phyloP scores from a whole-genome alignment of 2,329 filamentous ascomycete genomes.

The Fulvia fulva region DNA sequence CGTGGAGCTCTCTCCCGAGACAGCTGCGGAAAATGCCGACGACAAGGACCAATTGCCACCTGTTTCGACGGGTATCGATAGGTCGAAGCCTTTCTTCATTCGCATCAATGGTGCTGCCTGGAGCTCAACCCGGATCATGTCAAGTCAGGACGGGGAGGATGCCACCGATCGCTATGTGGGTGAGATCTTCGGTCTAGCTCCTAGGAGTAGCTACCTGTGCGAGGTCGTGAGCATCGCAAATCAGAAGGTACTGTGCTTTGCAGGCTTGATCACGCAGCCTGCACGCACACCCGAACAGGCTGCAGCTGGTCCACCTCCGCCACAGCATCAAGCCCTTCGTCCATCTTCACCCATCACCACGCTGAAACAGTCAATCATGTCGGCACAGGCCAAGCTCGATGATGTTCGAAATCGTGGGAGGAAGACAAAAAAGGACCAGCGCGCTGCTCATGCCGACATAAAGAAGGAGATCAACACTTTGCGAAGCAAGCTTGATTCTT shows the following conservation, averaged over 20 bases:
- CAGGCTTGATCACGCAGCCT: conserved; percentile 65
- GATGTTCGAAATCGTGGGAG: conserved; percentile 68
- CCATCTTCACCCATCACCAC: conserved; percentile 75
- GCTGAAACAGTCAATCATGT: conserved; percentile 69
- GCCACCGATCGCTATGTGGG: conserved; percentile 61
- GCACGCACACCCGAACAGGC: conserved; percentile 57
- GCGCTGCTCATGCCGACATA: conserved; percentile 61
- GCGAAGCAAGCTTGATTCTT: conserved; percentile 59
- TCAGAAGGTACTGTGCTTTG: conserved; percentile 64
- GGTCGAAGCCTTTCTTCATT: conserved; percentile 72
- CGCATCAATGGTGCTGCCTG: conserved; percentile 74
- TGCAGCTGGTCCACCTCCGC: conserved; percentile 47
- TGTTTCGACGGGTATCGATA: conserved; percentile 53
- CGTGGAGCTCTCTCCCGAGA: conserved; percentile 33
- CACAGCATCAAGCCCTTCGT: conserved; percentile 61
- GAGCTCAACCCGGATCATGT: conserved; percentile 70
- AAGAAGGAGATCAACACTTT: conserved; percentile 72
- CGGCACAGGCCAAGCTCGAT: conserved; percentile 64
- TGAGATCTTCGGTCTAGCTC: conserved; percentile 63
- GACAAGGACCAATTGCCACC: conserved; percentile 39
- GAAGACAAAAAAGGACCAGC: conserved; percentile 69
- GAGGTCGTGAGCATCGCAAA: conserved; percentile 70
- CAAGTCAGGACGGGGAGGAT: conserved; percentile 24
- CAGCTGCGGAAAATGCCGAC: conserved; percentile 21
- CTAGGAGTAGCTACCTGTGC: conserved; percentile 71